Conservation (phyloP, 495 filamentous ascomycete genomes). For the Penicillium lagena region DNA sequence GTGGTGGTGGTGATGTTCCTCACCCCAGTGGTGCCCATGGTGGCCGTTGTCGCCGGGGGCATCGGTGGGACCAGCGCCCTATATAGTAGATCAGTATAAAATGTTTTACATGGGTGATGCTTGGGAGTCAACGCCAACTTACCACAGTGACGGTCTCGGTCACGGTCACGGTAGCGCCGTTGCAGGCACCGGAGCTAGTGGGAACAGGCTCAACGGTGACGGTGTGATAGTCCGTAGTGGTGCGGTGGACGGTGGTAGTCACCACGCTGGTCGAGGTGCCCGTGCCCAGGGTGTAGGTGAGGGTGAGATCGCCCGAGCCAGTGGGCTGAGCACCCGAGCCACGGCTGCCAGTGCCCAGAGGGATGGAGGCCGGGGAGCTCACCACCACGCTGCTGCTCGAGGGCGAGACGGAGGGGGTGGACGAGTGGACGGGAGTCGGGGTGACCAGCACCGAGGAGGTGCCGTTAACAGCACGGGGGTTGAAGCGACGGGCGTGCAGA, state of each 20-base stretch:
- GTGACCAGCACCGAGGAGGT: not conserved
- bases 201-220: constrained; percentile 23
- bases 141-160: constrained; percentile 23
- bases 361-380: not conserved
- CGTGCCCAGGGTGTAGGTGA: constrained; percentile 55
- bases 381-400: not conserved
- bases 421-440: not conserved
- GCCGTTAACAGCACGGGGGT: constrained; percentile 12
- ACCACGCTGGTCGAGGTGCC: constrained; percentile 49
- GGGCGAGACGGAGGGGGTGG: not conserved
- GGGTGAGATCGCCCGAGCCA: constrained; percentile 35
- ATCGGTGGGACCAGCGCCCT: constrained; percentile 9
- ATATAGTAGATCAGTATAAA: not conserved
- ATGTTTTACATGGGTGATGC: not conserved
- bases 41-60: constrained; percentile 6
- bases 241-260: constrained; percentile 51
- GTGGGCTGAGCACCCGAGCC: constrained; percentile 2
- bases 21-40: constrained; percentile 2
- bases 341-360: constrained; percentile 1
- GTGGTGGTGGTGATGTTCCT: constrained; percentile 10
- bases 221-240: constrained; percentile 31
- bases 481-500: constrained; percentile 26
- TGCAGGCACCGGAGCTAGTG: constrained; percentile 13
- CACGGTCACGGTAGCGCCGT: constrained; percentile 18
- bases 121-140: not conserved